phyloP scores from a whole-genome alignment of 2,329 filamentous ascomycete species.

The Epichloe bromicola region DNA sequence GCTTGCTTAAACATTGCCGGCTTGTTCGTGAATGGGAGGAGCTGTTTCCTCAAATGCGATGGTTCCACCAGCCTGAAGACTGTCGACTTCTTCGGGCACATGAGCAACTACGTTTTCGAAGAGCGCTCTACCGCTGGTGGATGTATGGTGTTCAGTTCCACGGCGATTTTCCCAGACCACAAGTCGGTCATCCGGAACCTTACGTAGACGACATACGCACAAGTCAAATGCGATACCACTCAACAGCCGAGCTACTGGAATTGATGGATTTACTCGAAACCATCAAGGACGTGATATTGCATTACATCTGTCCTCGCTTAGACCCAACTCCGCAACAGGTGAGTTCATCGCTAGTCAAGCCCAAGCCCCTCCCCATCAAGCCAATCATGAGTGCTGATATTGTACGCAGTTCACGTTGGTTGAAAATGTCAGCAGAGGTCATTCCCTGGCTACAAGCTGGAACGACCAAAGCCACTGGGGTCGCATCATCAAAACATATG shows the following conservation, averaged over 20 bases:
- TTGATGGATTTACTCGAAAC: constrained; percentile 32
- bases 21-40: constrained; percentile 26
- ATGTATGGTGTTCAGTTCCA: constrained; percentile 40
- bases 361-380: background rate
- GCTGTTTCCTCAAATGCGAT: constrained; percentile 30
- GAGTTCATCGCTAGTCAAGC: constrained; percentile 8
- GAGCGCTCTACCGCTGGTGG: constrained; percentile 42
- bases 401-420: constrained; percentile 11
- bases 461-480: constrained; percentile 23
- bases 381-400: background rate
- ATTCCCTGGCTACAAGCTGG: constrained; percentile 22
- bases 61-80: constrained; percentile 32
- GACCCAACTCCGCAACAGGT: constrained; percentile 24
- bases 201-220: constrained; percentile 27
- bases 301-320: constrained; percentile 33
- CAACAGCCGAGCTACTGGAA: constrained; percentile 31
- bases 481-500: constrained; percentile 29
- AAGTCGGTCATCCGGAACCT: constrained; percentile 24
- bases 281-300: constrained; percentile 29
- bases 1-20: constrained; percentile 21
- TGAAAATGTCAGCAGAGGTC: constrained; percentile 14
- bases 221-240: constrained; percentile 30
- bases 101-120: constrained; percentile 34
- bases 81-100: constrained; percentile 28
- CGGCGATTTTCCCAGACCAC: constrained; percentile 25